These are phyloP conservation scores for Ceratocystis cubensis DNA, from an alignment of 2,329 filamentous ascomycete species.

Conservation along the genomic window DNA sequence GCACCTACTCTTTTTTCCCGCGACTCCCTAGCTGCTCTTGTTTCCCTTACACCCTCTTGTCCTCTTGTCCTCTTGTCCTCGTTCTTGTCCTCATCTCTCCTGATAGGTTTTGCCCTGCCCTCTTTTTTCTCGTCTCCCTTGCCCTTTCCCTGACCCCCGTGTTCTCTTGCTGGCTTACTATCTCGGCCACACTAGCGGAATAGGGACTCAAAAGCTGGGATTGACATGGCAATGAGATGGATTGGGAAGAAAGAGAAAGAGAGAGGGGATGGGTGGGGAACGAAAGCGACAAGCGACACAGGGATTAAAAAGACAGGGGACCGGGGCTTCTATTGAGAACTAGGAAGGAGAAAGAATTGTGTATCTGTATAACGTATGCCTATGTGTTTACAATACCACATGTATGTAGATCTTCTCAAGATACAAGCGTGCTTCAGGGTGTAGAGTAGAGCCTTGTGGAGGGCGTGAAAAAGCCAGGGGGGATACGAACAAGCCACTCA, in stretches of 20 bases:
- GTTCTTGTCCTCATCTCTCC: neutral
- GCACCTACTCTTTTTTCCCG: neutral
- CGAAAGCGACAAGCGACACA: neutral
- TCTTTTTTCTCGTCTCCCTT: neutral
- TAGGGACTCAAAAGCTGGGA: conserved; percentile 5
- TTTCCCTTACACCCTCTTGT: neutral
- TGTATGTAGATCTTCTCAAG: neutral
- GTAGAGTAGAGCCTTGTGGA: neutral
- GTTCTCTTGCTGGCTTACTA: neutral
- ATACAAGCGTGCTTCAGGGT: neutral
- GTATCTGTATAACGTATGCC: neutral
- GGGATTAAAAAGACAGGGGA: neutral
- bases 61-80: neutral
- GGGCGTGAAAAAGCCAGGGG: neutral
- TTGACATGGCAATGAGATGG: neutral
- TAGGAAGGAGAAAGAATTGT: neutral
- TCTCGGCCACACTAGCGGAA: conserved; percentile 4
- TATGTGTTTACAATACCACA: neutral
- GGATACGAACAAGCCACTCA: conserved; percentile 1
- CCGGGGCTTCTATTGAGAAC: neutral
- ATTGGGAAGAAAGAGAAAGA: neutral
- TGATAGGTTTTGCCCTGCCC: neutral
- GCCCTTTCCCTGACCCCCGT: neutral
- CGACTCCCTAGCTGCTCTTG: neutral
- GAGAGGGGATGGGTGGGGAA: neutral